These are phyloP conservation scores for Leccinum subgranulosum DNA, from an alignment of 768 basidiomycete genomes.

Conservation along the genomic window DNA sequence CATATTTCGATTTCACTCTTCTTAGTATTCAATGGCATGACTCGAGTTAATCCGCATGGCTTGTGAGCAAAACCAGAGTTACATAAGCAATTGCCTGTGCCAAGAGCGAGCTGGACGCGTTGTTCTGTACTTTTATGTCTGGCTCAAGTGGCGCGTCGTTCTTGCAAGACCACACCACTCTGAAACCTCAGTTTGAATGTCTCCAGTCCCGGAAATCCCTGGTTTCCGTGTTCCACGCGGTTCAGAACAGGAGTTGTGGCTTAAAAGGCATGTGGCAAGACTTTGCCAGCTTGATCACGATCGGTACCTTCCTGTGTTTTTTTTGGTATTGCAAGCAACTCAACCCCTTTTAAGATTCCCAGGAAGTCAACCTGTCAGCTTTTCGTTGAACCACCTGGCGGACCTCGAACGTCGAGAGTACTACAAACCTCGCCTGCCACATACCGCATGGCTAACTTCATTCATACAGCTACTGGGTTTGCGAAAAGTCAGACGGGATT, in stretches of 20 bases:
- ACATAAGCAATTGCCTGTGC: constrained; percentile 17
- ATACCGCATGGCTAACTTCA: constrained; percentile 12
- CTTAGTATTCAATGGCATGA: constrained; percentile 14
- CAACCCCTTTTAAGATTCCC: constrained; percentile 63
- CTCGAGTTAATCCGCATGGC: constrained; percentile 19
- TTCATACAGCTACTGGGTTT: constrained; percentile 87
- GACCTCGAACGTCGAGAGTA: constrained; percentile 86
- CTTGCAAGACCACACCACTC: neutral
- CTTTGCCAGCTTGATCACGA: constrained; percentile 65
- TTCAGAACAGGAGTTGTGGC: constrained; percentile 63
- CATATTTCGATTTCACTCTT: constrained; percentile 18
- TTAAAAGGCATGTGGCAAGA: constrained; percentile 58
- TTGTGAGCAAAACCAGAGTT: constrained; percentile 8
- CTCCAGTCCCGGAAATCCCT: constrained; percentile 69
- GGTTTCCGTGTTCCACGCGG: constrained; percentile 52
- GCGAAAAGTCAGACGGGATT: constrained; percentile 97
- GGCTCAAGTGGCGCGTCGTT: neutral
- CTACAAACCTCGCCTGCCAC: constrained; percentile 1
- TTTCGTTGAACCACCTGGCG: constrained; percentile 62
- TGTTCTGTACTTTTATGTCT: neutral
- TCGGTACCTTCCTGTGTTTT: constrained; percentile 42
- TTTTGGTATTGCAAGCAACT: constrained; percentile 6
- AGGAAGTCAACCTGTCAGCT: constrained; percentile 94
- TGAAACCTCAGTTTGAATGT: constrained; percentile 31
- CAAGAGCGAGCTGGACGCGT: neutral